Percentiles rank a stretch among this genome's conserved stretches.
Conservation (phyloP, 208 protist genomes). For the Leishmania tropica region DNA sequence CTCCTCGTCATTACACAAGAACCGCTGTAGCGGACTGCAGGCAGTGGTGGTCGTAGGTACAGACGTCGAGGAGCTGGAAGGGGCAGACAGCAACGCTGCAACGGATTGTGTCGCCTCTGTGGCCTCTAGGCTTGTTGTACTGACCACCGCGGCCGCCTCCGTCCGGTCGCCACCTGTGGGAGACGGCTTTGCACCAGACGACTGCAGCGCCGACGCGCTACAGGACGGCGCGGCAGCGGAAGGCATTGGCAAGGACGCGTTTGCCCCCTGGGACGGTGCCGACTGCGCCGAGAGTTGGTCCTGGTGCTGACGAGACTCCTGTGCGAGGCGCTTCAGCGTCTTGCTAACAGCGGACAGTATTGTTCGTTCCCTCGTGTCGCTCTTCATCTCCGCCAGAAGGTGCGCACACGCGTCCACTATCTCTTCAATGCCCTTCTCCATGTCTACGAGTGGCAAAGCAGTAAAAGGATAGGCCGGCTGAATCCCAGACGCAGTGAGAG, state of each 20-base stretch:
- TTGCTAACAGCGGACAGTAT: conserved; percentile 40
- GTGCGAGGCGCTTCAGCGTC: conserved; percentile 27
- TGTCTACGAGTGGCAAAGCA: conserved; percentile 7
- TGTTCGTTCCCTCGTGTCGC: conserved; percentile 36
- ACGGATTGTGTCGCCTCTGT: neutral
- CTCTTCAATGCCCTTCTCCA: conserved; percentile 44
- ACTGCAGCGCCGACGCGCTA: neutral
- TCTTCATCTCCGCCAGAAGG: conserved; percentile 55
- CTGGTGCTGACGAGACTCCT: conserved; percentile 21
- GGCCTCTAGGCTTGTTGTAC: neutral
- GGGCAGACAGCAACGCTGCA: neutral
- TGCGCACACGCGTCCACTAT: conserved; percentile 41
- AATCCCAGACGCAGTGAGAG: neutral
- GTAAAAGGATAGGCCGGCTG: neutral
- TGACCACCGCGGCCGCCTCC: neutral
- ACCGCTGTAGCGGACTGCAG: conserved; percentile 20
- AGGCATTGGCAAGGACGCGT: neutral
- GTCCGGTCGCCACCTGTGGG: neutral
- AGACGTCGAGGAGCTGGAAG: neutral
- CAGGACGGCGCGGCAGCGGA: neutral
- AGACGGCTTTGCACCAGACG: neutral
- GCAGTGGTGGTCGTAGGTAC: neutral
- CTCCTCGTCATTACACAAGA: conserved; percentile 35
- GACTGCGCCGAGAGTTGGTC: conserved; percentile 2
- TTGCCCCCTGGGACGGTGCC: conserved; percentile 3